A percentile compares a stretch with the other conserved stretches of the same genome.
phyloP scores from a whole-genome alignment of 805 yeast genomes.

The Ogataea kodamae region DNA sequence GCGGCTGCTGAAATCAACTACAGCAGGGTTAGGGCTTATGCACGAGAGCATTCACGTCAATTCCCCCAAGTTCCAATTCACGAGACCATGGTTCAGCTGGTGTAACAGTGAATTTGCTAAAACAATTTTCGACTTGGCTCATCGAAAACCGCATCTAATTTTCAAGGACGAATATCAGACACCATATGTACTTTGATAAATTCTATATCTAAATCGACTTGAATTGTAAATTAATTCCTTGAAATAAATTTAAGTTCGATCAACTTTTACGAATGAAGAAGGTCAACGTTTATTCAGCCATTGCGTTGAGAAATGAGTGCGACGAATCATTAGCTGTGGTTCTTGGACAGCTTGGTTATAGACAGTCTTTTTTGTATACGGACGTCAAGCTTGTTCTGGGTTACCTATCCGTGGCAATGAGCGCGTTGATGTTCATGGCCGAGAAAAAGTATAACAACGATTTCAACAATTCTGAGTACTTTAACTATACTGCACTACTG shows the following conservation, averaged over 20 bases:
- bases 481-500: conserved; percentile 33
- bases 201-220: too few species aligned
- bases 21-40: conserved; percentile 75
- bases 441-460: conserved; percentile 45
- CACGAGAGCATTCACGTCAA: conserved; percentile 79
- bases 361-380: conserved; percentile 41
- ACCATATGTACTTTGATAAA: too few species aligned
- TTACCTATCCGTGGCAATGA: conserved; percentile 41
- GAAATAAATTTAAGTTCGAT: too few species aligned
- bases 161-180: conserved; percentile 48
- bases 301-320: conserved; percentile 44
- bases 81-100: conserved; percentile 94
- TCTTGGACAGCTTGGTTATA: conserved; percentile 43
- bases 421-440: conserved; percentile 43
- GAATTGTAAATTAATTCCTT: too few species aligned
- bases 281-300: conserved; percentile 40
- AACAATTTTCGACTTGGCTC: conserved; percentile 73
- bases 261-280: conserved; percentile 17
- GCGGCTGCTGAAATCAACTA: conserved; percentile 50
- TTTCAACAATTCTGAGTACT: conserved; percentile 38
- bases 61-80: conserved; percentile 47
- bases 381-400: conserved; percentile 52
- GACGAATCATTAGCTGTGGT: conserved; percentile 46
- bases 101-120: conserved; percentile 89
- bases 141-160: conserved; percentile 67